phyloP scores from a whole-genome alignment of 2,329 filamentous ascomycete genomes.

The Phaeomoniella chlamydospora region DNA sequence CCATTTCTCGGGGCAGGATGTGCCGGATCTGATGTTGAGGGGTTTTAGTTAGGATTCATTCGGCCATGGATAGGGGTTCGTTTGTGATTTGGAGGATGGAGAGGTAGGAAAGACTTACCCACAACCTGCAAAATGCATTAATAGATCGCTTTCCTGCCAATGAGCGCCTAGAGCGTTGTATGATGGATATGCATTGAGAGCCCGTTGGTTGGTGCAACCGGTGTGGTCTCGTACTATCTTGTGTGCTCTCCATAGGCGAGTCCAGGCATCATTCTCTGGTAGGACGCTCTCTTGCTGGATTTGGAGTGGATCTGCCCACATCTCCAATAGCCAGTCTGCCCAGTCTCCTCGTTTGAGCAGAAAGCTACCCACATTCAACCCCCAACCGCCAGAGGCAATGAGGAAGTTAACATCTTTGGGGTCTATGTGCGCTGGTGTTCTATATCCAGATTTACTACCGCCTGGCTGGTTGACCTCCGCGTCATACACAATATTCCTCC shows the following conservation, averaged over 20 bases:
- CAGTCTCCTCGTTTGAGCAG: neutral
- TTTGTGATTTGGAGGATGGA: too few species aligned
- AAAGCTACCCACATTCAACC: neutral
- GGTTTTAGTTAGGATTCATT: too few species aligned
- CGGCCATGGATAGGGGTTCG: too few species aligned
- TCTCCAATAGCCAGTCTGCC: neutral
- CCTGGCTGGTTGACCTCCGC: neutral
- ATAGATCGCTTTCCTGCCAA: neutral
- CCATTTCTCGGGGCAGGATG: neutral
- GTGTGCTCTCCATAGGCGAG: neutral
- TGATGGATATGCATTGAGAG: neutral
- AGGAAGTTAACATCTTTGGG: neutral
- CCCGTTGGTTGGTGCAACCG: neutral
- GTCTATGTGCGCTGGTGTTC: neutral
- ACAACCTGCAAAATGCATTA: neutral
- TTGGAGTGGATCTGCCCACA: neutral
- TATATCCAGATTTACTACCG: neutral
- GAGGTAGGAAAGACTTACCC: too few species aligned
- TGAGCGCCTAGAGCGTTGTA: neutral
- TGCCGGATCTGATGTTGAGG: neutral
- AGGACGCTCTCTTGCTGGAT: neutral
- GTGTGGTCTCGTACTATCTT: neutral
- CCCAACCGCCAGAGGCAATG: neutral
- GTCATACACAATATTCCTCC: neutral
- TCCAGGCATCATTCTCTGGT: neutral